Evolutionary conservation across 805 yeast genomes (phyloP).

Genomic region (Cyberlindnera samutprakarnensis): DNA sequence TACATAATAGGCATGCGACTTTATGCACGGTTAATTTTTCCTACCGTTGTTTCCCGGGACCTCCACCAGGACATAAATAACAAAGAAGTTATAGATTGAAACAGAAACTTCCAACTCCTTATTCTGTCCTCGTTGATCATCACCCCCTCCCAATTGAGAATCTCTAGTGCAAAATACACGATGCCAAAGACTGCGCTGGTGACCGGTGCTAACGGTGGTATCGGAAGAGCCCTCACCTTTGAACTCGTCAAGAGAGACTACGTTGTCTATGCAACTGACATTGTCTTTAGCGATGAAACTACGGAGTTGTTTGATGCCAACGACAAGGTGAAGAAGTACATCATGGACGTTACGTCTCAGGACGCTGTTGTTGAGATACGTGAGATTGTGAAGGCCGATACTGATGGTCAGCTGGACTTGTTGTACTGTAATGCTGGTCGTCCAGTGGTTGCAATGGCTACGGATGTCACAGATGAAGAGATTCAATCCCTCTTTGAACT

Average conservation of each 20-base stretch:
- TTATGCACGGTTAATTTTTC: too few relatives aligned
- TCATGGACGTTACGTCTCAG: constrained; percentile 28
- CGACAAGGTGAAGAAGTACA: constrained; percentile 3
- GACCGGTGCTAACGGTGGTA: constrained; percentile 57
- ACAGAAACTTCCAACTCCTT: too few relatives aligned
- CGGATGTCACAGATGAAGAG: constrained; percentile 26
- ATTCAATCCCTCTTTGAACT: constrained; percentile 23
- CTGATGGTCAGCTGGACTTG: constrained; percentile 28
- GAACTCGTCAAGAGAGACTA: constrained; percentile 37
- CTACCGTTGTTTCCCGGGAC: too few relatives aligned
- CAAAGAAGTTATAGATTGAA: too few relatives aligned
- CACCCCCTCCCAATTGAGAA: too few relatives aligned
- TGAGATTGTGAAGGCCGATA: constrained; percentile 16
- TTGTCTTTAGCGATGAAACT: constrained; percentile 24
- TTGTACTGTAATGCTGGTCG: constrained; percentile 38
- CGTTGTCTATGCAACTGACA: constrained; percentile 30
- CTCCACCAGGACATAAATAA: too few relatives aligned
- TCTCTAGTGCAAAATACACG: too few relatives aligned
- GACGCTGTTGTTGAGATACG: constrained; percentile 23
- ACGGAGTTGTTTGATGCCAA: constrained; percentile 14
- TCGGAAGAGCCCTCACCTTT: constrained; percentile 42
- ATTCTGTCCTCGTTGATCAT: too few relatives aligned
- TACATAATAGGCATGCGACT: too few relatives aligned
- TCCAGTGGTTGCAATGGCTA: constrained; percentile 22
- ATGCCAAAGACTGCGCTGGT: constrained; percentile 33